Conservation (phyloP, 306 rosid species). For the Prinsepia uniflora region DNA sequence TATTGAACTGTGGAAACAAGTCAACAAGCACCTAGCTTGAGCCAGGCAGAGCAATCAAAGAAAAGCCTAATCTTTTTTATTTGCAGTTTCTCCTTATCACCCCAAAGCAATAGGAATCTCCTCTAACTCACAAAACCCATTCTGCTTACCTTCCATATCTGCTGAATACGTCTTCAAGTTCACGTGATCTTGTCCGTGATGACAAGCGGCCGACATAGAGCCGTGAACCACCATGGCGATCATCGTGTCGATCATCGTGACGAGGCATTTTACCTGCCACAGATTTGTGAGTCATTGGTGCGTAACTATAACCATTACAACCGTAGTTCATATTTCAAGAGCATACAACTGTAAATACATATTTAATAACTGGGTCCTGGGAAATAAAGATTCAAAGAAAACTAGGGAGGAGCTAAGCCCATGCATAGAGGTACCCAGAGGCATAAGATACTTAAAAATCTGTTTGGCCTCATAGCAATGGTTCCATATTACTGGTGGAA, state of each 20-base stretch:
- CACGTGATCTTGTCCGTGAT: conserved; percentile 45
- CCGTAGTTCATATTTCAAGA: background rate
- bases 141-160: conserved; percentile 43
- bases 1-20: background rate
- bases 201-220: conserved; percentile 51
- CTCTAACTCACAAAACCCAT: background rate
- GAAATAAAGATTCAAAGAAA: background rate
- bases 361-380: background rate
- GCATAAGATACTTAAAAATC: background rate
- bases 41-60: background rate
- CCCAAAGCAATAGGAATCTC: background rate
- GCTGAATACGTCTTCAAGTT: conserved; percentile 45
- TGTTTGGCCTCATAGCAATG: background rate
- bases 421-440: background rate
- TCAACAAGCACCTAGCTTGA: background rate
- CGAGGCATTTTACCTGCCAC: conserved; percentile 44
- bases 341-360: background rate
- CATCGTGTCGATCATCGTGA: conserved; percentile 40
- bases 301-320: background rate
- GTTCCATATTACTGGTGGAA: background rate
- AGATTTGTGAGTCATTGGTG: background rate
- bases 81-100: background rate
- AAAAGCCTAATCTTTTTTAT: background rate
- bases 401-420: background rate
- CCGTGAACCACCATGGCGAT: conserved; percentile 47